Evolutionary conservation across 2,329 filamentous ascomycete species (phyloP).

Genomic region (Lachnellula willkommii): DNA sequence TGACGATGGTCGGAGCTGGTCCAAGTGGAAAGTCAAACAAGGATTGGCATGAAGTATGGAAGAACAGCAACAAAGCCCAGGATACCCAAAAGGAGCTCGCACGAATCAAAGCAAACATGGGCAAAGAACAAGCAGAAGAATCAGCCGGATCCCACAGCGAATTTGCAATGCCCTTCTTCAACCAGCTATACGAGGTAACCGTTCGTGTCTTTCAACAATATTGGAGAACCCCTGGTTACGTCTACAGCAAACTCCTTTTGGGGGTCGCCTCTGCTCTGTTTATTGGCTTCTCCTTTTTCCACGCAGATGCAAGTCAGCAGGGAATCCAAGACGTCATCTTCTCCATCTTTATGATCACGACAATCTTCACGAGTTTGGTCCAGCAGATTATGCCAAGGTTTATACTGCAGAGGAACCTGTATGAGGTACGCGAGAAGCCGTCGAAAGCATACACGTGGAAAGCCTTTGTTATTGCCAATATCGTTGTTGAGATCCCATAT

Average conservation of each 20-base stretch:
- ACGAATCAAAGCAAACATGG: conserved; percentile 35
- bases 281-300: conserved; percentile 64
- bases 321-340: conserved; percentile 70
- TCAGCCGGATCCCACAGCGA: conserved; percentile 49
- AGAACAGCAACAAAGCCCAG: conserved; percentile 30
- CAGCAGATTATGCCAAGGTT: conserved; percentile 68
- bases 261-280: conserved; percentile 47
- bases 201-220: conserved; percentile 69
- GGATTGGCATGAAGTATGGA: conserved; percentile 50
- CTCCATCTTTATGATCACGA: conserved; percentile 64
- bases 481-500: conserved; percentile 81
- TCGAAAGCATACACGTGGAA: conserved; percentile 34
- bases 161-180: conserved; percentile 69
- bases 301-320: conserved; percentile 53
- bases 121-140: conserved; percentile 51
- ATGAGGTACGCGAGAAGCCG: conserved; percentile 46
- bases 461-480: conserved; percentile 36
- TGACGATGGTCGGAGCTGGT: conserved; percentile 51
- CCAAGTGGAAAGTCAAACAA: conserved; percentile 54
- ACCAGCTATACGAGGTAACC: conserved; percentile 62
- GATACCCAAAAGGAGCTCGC: conserved; percentile 32
- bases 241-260: conserved; percentile 64
- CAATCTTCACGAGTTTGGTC: conserved; percentile 61
- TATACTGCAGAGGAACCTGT: conserved; percentile 61
- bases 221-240: conserved; percentile 71